A percentile compares a stretch with the other conserved stretches of the same genome.
These are phyloP conservation scores for Plantago rigida DNA, from an alignment of 305 asterid species.

Conservation along the genomic window DNA sequence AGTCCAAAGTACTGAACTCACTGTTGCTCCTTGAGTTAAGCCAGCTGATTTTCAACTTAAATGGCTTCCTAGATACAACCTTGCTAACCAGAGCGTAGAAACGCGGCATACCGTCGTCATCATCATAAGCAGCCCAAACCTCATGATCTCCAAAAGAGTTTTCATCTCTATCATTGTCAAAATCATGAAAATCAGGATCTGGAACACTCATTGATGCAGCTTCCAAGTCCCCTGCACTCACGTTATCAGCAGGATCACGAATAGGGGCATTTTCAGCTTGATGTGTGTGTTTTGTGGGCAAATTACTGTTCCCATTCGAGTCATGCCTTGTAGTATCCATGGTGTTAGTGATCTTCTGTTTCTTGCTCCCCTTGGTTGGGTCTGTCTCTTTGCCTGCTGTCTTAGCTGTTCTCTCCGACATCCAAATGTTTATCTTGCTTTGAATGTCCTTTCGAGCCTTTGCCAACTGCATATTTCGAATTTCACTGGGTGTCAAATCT, in stretches of 20 bases:
- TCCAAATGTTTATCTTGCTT: conserved; percentile 38
- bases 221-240: conserved; percentile 15
- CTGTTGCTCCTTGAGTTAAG: conserved; percentile 66
- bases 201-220: conserved; percentile 40
- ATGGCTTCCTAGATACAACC: conserved; percentile 64
- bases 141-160: conserved; percentile 61
- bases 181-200: conserved; percentile 90
- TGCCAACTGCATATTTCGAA: conserved; percentile 39
- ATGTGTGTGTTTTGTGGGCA: conserved; percentile 22
- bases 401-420: conserved; percentile 24
- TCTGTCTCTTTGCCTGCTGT: conserved; percentile 28
- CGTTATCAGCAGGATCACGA: conserved; percentile 22
- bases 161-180: conserved; percentile 74
- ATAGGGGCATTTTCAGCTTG: conserved; percentile 20
- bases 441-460: conserved; percentile 48
- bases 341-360: conserved; percentile 25
- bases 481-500: conserved; percentile 47
- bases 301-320: conserved; percentile 24
- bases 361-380: conserved; percentile 35
- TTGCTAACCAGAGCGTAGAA: conserved; percentile 67
- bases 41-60: conserved; percentile 75
- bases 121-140: conserved; percentile 92
- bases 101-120: conserved; percentile 93
- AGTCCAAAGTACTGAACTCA: conserved; percentile 56
- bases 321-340: conserved; percentile 21